These are phyloP conservation scores for Linnemannia hyalina DNA, from an alignment of 192 early-diverging fungal genomes.

Conservation along the genomic window DNA sequence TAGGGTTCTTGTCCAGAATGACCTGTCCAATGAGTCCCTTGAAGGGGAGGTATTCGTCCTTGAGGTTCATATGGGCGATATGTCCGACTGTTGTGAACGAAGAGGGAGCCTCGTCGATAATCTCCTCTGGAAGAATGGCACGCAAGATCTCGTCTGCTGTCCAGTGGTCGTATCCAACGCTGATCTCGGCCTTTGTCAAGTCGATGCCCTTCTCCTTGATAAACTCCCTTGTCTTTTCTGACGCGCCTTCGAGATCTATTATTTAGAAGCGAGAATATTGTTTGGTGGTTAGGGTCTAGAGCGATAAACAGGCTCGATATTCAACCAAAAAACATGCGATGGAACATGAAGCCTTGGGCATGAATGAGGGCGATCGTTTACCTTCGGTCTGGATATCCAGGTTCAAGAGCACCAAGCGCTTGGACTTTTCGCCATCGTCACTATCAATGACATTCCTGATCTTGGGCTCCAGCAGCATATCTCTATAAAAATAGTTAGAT, in stretches of 20 bases:
- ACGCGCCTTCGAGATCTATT: slow-evolving; percentile 63
- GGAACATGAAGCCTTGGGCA: slow-evolving; percentile 12
- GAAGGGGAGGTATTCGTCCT: slow-evolving; percentile 91
- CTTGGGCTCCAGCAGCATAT: slow-evolving; percentile 74
- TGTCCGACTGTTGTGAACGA: slow-evolving; percentile 91
- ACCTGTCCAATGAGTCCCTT: slow-evolving; percentile 94
- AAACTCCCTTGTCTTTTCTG: slow-evolving; percentile 61
- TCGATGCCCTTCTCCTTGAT: slow-evolving; percentile 63
- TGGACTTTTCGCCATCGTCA: slow-evolving; percentile 66
- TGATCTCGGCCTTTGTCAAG: slow-evolving; percentile 66
- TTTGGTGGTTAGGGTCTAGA: not conserved
- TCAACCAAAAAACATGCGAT: not conserved
- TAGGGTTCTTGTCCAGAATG: slow-evolving; percentile 94
- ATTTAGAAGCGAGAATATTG: not conserved
- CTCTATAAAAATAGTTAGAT: slow-evolving; percentile 39
- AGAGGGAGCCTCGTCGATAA: slow-evolving; percentile 81
- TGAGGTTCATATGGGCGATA: slow-evolving; percentile 98
- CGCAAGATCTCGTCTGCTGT: slow-evolving; percentile 91
- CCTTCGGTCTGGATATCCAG: slow-evolving; percentile 57
- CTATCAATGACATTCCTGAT: slow-evolving; percentile 73
- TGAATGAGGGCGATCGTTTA: slow-evolving; percentile 22
- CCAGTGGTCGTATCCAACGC: slow-evolving; percentile 91
- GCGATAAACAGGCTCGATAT: no score
- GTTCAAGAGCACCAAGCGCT: slow-evolving; percentile 62
- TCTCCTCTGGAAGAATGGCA: slow-evolving; percentile 86